phyloP scores from a whole-genome alignment of 2,329 filamentous ascomycete genomes.

The Exophiala dermatitidis region DNA sequence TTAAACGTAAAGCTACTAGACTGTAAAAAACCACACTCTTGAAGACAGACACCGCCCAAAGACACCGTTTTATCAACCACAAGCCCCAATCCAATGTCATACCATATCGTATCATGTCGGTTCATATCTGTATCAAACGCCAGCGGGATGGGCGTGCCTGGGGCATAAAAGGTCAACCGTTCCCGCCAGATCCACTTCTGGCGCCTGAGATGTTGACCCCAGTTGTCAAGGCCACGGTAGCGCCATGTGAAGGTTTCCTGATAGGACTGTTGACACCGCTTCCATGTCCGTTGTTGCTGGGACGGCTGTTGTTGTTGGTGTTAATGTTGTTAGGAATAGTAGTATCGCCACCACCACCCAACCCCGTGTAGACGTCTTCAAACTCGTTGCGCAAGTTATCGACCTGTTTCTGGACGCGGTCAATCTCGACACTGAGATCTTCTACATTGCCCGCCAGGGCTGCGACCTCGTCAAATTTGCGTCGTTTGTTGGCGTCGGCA shows the following conservation, averaged over 20 bases:
- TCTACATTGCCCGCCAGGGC: constrained; percentile 73
- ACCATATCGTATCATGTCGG: not conserved
- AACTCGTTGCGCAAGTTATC: constrained; percentile 54
- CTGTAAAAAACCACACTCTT: no score
- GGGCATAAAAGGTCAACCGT: not conserved
- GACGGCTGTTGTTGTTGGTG: no score
- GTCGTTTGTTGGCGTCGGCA: constrained; percentile 62
- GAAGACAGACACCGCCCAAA: no score
- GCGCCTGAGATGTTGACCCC: not conserved
- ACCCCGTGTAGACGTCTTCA: constrained; percentile 42
- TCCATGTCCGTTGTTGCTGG: constrained; percentile 10
- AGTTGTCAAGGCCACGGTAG: constrained; percentile 9
- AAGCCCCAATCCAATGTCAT: not conserved
- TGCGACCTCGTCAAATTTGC: constrained; percentile 79
- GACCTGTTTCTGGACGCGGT: constrained; percentile 57
- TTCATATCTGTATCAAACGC: not conserved
- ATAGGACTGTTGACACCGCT: constrained; percentile 22
- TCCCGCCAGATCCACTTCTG: not conserved
- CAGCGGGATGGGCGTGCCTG: not conserved
- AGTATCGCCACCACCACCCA: not conserved
- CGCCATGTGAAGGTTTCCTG: constrained; percentile 3
- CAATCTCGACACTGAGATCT: constrained; percentile 73
- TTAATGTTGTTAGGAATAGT: no score
- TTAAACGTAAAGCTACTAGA: no score
- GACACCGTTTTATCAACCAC: not conserved